Base-by-base conservation (phyloP, 2,329 filamentous ascomycete species). In the Waltergamsia citrina region DNA sequence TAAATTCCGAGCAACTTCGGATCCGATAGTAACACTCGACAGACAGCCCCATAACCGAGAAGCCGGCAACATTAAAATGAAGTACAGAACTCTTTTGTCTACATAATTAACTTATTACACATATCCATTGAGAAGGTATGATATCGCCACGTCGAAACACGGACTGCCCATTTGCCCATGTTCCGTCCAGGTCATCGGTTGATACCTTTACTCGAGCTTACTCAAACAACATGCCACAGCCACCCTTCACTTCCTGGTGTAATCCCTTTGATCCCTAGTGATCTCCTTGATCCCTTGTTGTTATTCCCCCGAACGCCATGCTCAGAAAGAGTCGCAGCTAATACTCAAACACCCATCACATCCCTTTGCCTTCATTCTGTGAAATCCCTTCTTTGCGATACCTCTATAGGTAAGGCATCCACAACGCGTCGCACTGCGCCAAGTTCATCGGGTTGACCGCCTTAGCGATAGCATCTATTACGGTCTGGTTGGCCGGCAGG, bases 401-500 rank as follows among this genome's bases (percentile, higher is more conserved):
- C 14, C 36, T 21, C 60, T 68, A 96, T 52, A 96, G 64, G 65
- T 94, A 98, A 17, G 86, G 81, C 90, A 96, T 96, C 87, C 92
- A 99, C 47, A 98, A 63, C 38, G 88, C 79, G 67, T 98, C 92
- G 50, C 84, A 88, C 58, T 85, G 75, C 29, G 83, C 81, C 59
- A 99, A 58, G 55, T 92, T 87, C 63, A 85, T 78, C 2, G 92
- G 92, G 59, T 94, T 93, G 12, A 94, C 88, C 2, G 90, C 87
- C 62, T 81, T 82, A n/a, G 84, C 84, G 41, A 98, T 83, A 41
- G 93, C 62, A 60, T 99, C 92, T 50, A 98, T 90, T 20, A 94
- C 86, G 26, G 90, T 96, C 69, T 99, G 92, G 57, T 94, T 94
- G 17, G 90, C 90, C 6, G 92, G 92, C 46, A 98, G 62, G 51